phyloP scores from a whole-genome alignment of 1,284 basidiomycete species.

The Irpex lacteus region DNA sequence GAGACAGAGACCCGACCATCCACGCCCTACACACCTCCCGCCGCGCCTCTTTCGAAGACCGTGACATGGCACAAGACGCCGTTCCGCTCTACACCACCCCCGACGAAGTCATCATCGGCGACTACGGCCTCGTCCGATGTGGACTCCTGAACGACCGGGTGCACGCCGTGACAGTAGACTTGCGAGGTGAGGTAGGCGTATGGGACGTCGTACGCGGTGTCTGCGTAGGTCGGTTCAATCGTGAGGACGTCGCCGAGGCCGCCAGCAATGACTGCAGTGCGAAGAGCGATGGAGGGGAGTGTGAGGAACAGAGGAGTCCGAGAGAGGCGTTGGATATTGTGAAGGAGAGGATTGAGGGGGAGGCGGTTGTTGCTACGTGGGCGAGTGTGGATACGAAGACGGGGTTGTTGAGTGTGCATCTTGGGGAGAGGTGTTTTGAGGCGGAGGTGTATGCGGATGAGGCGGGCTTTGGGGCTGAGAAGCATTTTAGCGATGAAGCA shows the following conservation, averaged over 20 bases:
- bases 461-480: slow-evolving; percentile 60
- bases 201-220: slow-evolving; percentile 88
- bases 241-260: slow-evolving; percentile 63
- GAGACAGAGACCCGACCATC: slow-evolving; percentile 34
- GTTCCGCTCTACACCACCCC: slow-evolving; percentile 60
- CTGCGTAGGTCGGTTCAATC: slow-evolving; percentile 73
- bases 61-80: slow-evolving; percentile 83
- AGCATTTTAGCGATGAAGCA: slow-evolving; percentile 71
- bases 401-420: slow-evolving; percentile 85
- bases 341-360: slow-evolving; percentile 87
- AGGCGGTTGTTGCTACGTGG: slow-evolving; percentile 86
- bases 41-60: slow-evolving; percentile 57
- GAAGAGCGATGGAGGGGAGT: slow-evolving; percentile 30
- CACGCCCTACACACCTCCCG: slow-evolving; percentile 17
- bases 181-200: slow-evolving; percentile 79
- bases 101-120: slow-evolving; percentile 74
- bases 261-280: slow-evolving; percentile 25
- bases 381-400: slow-evolving; percentile 89
- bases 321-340: slow-evolving; percentile 87
- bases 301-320: slow-evolving; percentile 57
- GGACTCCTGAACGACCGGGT: slow-evolving; percentile 87
- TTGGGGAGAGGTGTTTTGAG: slow-evolving; percentile 89
- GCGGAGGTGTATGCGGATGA: slow-evolving; percentile 96
- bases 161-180: slow-evolving; percentile 91
- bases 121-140: slow-evolving; percentile 82